Evolutionary conservation across 2,329 filamentous ascomycete genomes (phyloP), one percentile per base, ranked within the genome.

Genomic region (Claviceps spartinae): DNA sequence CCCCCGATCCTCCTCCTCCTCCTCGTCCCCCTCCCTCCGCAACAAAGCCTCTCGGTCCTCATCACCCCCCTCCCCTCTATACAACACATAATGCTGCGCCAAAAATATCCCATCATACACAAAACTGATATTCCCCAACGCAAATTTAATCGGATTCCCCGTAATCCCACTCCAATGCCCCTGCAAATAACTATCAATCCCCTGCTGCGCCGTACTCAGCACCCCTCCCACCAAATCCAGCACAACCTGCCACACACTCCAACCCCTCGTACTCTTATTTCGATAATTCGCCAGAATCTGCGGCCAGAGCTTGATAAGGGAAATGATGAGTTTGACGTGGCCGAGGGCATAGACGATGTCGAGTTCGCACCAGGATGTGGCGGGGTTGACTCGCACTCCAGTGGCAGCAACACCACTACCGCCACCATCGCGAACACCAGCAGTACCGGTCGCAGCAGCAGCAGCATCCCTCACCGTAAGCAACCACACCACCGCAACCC

Each of bases 121-220:
- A 60, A 97, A 84, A 53, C 83, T 88, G 46, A 95, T 80, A 62
- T 95, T 91, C 14, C 87, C 86, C 43, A 97, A 75, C 2, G 83
- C 81, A 54, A 97, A 81, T 71, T 97, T 98, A 59, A 93, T 84
- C 0, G 89, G 88, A 65, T 97, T 97, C 1, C 90, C 91, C 0
- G 84, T 89, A 53, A 97, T 75, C 22, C 91, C 93, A 47, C 83
- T 86, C 90, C 91, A 96, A 70, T 95, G 88, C 52, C 77, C 77
- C 66, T 93, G 83, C 40, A 94, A 70, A 54, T 84, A 88, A 54
- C 88, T 89, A 70, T 97, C 93, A 55, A 97, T 82, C 22, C 83
- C 70, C 56, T 95, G 77, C 68, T 98, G 93, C 2, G 78, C 70
- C 50, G 96, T 76, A 54, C 88, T 95, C 48, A 97, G 72, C 18